Evolutionary conservation across 2,329 filamentous ascomycete species (phyloP).

Genomic region (Pestalotiopsis sp.): DNA sequence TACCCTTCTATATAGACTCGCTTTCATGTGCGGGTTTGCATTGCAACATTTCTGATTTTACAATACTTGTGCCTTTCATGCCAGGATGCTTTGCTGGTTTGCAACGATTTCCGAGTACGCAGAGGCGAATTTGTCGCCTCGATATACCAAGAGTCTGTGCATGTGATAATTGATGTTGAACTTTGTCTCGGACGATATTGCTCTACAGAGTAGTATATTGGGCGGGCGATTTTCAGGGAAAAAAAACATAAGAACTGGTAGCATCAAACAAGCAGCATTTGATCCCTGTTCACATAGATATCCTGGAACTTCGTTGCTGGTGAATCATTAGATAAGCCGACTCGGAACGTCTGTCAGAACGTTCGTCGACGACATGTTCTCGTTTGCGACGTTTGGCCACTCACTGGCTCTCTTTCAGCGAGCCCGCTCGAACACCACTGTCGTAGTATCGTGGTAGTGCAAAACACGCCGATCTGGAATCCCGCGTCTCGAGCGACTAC

Average conservation of each 20-base stretch:
- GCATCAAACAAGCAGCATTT: too few relatives aligned
- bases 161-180: too few relatives aligned
- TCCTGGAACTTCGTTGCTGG: too few relatives aligned
- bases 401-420: background rate
- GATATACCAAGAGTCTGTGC: too few relatives aligned
- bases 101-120: too few relatives aligned
- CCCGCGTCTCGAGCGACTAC: background rate
- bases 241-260: too few relatives aligned
- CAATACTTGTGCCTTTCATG: background rate
- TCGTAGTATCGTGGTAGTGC: background rate
- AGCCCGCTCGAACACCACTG: background rate
- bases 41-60: background rate
- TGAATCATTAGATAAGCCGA: background rate
- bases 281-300: too few relatives aligned
- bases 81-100: background rate
- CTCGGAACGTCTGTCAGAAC: background rate
- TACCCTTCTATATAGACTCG: conserved; percentile 9
- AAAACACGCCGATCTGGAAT: background rate
- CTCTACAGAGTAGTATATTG: too few relatives aligned
- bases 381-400: background rate
- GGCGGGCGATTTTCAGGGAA: too few relatives aligned
- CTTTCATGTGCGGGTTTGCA: background rate
- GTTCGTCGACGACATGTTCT: background rate
- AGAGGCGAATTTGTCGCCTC: too few relatives aligned
- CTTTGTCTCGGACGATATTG: too few relatives aligned